phyloP scores from a whole-genome alignment of 768 basidiomycete genomes.

The Podaxis carcinomalis region DNA sequence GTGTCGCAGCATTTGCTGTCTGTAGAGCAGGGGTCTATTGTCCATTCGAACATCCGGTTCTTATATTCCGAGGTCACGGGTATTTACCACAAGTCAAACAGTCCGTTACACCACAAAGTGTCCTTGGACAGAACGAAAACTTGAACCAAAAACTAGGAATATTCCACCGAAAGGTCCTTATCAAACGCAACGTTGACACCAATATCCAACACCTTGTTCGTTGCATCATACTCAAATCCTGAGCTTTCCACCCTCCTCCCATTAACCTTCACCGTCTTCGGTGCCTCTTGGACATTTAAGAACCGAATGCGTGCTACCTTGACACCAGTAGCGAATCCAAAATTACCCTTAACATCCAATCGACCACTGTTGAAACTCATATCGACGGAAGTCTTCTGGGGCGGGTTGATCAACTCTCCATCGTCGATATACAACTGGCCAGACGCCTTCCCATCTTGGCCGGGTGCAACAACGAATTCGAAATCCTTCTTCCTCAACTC shows the following conservation, averaged over 20 bases:
- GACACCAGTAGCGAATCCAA: conserved; percentile 34
- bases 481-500: conserved; percentile 52
- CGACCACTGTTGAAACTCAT: conserved; percentile 27
- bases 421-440: conserved; percentile 64
- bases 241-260: conserved; percentile 19
- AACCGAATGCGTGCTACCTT: conserved; percentile 33
- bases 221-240: conserved; percentile 29
- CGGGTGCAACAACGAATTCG: conserved; percentile 60
- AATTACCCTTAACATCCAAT: conserved; percentile 32
- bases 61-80: conserved; percentile 13
- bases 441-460: conserved; percentile 41
- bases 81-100: conserved; percentile 70
- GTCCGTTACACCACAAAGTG: conserved; percentile 56
- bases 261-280: conserved; percentile 26
- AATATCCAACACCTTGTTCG: conserved; percentile 41
- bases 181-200: conserved; percentile 29
- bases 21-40: background rate
- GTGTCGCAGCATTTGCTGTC: background rate
- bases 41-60: background rate
- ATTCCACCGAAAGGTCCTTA: conserved; percentile 8
- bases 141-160: background rate
- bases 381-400: conserved; percentile 26
- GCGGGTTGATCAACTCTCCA: conserved; percentile 45
- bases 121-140: conserved; percentile 25
- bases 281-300: conserved; percentile 29